Base-by-base conservation (phyloP, 306 rosid species). In the Inga leiocalycina region DNA sequence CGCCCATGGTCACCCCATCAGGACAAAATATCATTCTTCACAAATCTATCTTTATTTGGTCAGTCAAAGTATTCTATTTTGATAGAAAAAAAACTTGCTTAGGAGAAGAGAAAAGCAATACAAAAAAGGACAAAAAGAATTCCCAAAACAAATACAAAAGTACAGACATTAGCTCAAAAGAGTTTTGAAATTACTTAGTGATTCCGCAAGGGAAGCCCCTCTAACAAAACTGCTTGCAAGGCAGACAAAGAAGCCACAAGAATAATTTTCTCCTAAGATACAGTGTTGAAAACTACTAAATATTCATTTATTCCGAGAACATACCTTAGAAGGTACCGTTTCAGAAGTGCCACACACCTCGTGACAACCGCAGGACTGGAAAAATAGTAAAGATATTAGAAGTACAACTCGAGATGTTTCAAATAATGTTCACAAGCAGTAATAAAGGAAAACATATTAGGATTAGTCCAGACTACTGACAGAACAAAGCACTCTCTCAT, bases 281-380 rank as follows among this genome's bases (percentile, higher is more conserved):
- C 34, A 68, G 73, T n/a, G 57, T 34, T 27, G 24, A 45, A 80
- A 80, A 81, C 74, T 10, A 41, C 41, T 71, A 81, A 85, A 81
- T 30, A 61, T 71, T 66, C 79, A 80, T 46, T 32, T n/a, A 77
- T 61, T 30, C n/a, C 62, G 41, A 81, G 71, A 84, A 85, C 92
- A 82, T 89, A 97, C 99, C 99, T 88, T 82, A 97, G 86, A 68
- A 97, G 95, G 84, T 92, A 90, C 86, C 98, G 97, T 87, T 97
- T 94, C 86, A 97, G 81, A 76, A 97, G 94, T 59, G 97, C 97
- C 85, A 97, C 97, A 69, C 98, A 97, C 89, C 98, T 92, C 80
- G 97, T 86, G 52, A 97, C 98, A 56, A 94, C 98, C 75, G 99
- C 99, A 68, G 99, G 99, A 85, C 98, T 97, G 98, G 84, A 78